Evolutionary conservation across 2,329 filamentous ascomycete species (phyloP).

Genomic region (Xylaria arbuscula): DNA sequence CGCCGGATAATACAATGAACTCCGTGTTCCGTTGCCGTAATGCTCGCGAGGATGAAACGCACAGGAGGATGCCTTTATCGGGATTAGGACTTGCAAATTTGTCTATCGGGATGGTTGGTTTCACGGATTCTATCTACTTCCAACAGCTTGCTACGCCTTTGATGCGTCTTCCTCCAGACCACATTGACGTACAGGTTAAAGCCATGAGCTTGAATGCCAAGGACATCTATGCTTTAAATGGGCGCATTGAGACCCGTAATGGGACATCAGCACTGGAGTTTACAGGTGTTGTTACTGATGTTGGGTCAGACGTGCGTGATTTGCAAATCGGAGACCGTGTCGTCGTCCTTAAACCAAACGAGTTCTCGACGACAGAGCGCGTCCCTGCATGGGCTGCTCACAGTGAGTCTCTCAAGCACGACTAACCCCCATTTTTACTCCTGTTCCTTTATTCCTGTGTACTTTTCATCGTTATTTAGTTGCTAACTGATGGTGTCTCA

Average conservation of each 20-base stretch:
- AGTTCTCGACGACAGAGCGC: conserved; percentile 44
- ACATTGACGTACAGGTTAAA: conserved; percentile 26
- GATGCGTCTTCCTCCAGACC: background rate
- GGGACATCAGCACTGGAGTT: conserved; percentile 43
- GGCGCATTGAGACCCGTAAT: conserved; percentile 43
- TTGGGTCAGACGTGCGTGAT: conserved; percentile 37
- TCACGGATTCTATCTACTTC: conserved; percentile 38
- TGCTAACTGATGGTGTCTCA: background rate
- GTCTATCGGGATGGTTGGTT: conserved; percentile 19
- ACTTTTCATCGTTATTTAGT: too few relatives aligned
- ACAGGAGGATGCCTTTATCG: conserved; percentile 7
- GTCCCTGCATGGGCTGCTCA: conserved; percentile 44
- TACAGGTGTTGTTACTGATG: conserved; percentile 42
- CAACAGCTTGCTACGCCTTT: conserved; percentile 28
- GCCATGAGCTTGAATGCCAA: conserved; percentile 43
- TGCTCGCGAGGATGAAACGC: background rate
- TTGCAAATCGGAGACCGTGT: conserved; percentile 46
- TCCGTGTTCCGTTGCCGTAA: background rate
- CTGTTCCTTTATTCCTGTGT: too few relatives aligned
- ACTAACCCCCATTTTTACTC: too few relatives aligned
- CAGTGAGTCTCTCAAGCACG: too few relatives aligned
- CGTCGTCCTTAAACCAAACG: conserved; percentile 41
- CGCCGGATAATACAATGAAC: background rate
- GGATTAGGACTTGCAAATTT: conserved; percentile 28
- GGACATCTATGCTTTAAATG: conserved; percentile 45